phyloP scores from a whole-genome alignment of 2,329 filamentous ascomycete genomes.

The Fusarium lateritium region DNA sequence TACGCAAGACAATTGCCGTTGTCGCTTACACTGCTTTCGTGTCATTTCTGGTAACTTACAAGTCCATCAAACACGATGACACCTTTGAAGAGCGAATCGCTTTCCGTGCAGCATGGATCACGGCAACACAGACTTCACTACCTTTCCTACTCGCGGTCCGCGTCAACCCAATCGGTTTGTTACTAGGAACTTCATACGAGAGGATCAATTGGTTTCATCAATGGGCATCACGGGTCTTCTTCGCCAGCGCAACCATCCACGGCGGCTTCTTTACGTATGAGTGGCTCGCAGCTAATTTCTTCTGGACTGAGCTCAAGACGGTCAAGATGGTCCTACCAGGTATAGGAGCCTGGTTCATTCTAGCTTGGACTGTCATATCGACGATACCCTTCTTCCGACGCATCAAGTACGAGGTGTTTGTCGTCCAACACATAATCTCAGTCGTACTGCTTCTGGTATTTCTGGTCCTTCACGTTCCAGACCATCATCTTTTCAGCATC shows the following conservation, averaged over 20 bases:
- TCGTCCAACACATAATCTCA: constrained; percentile 48
- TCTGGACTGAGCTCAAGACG: constrained; percentile 46
- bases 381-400: constrained; percentile 46
- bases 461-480: constrained; percentile 46
- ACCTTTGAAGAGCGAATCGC: constrained; percentile 47
- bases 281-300: constrained; percentile 46
- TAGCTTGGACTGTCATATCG: constrained; percentile 47
- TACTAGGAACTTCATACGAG: constrained; percentile 47
- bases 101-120: constrained; percentile 49
- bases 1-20: constrained; percentile 35
- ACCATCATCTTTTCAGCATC: constrained; percentile 48
- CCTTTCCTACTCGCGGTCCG: constrained; percentile 46
- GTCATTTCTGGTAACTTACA: constrained; percentile 44
- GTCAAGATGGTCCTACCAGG: constrained; percentile 49
- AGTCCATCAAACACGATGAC: constrained; percentile 48
- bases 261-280: constrained; percentile 46
- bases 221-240: constrained; percentile 45
- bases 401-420: constrained; percentile 50
- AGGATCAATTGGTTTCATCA: constrained; percentile 48
- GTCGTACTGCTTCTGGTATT: constrained; percentile 43
- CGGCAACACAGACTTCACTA: constrained; percentile 42
- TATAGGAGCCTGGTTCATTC: constrained; percentile 46
- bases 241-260: constrained; percentile 47
- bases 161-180: constrained; percentile 44
- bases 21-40: constrained; percentile 41